Base-by-base conservation (phyloP, 305 asterid genomes). In the Petunia hybrid region DNA sequence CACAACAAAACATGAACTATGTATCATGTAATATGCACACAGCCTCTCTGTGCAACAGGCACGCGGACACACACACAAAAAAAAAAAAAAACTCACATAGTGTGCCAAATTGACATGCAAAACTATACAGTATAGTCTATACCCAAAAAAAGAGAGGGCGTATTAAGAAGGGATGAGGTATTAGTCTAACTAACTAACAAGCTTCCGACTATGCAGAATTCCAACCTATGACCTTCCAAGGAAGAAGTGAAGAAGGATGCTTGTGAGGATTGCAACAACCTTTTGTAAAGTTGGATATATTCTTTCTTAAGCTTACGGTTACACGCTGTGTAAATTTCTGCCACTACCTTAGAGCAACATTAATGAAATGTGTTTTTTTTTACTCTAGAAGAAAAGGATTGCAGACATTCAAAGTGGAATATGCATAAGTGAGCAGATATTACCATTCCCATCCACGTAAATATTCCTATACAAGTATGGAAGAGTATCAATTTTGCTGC, bases 241-340 rank as follows among this genome's bases (percentile, higher is more conserved):
- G 36, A 67, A 67, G 41, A n/a, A 6, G 6, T 41, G 75, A 41
- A 66, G 51, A 14, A 40, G 6, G 13, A 13, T 67, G 6, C 1
- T n/a, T 41, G 51, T 3, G 14, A 66, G 73, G 73, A 66, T 40
- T 40, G 48, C 13, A 65, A 40, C 5, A 48, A 45, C 45, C 51
- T 48, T 51, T 70, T 70, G 77, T 70, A n/a, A 45, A 31, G 42
- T 70, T 70, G 60, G 42, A 31, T 31, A 36, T 46, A 5, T 46
- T 45, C 1, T 70, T 70, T 6, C 4, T 59, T 22, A 45, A 70
- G 39, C 42, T 46, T 70, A 70, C 5, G 45, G 60, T 9, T 70
- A 46, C 22, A 31, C 60, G 10, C 4, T 70, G 3, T 22, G 31
- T 70, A 70, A 1, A 46, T 31, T 9, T 31, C 51, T 73, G 43